Percentiles rank a stretch among this genome's conserved stretches.
Evolutionary conservation across 495 filamentous ascomycete genomes (phyloP).

Genomic region (Trichodelitschia bisporula): DNA sequence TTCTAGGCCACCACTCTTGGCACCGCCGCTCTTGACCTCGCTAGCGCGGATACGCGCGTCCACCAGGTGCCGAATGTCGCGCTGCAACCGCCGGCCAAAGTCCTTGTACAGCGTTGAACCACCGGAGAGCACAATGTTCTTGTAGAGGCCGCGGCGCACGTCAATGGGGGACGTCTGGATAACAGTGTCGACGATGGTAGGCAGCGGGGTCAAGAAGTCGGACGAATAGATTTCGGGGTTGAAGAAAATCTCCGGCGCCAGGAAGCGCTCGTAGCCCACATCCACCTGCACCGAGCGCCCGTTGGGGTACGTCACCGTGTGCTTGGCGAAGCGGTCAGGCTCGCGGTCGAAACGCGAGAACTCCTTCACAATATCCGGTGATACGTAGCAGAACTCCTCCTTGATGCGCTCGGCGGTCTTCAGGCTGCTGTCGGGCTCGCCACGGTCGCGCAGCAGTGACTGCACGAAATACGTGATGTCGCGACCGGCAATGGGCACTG

Average conservation of each 20-base stretch:
- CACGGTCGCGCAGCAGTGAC: constrained; percentile 80
- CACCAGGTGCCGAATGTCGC: constrained; percentile 86
- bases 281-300: constrained; percentile 68
- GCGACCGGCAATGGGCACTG: constrained; percentile 86
- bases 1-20: constrained; percentile 60
- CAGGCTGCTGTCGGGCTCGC: constrained; percentile 84
- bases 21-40: constrained; percentile 71
- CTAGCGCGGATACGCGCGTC: constrained; percentile 78
- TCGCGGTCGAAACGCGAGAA: constrained; percentile 82
- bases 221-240: constrained; percentile 98
- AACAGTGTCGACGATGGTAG: constrained; percentile 80
- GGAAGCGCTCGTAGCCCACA: constrained; percentile 92
- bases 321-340: constrained; percentile 65
- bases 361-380: constrained; percentile 94
- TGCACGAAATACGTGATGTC: constrained; percentile 98
- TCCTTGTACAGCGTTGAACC: constrained; percentile 95
- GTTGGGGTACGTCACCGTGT: constrained; percentile 66
- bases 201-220: constrained; percentile 88
- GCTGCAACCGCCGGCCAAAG: constrained; percentile 82
- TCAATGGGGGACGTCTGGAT: constrained; percentile 96
- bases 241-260: constrained; percentile 98
- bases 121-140: constrained; percentile 96
- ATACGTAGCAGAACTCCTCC: constrained; percentile 95
- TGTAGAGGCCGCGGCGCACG: constrained; percentile 88
- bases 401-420: constrained; percentile 97